phyloP scores from a whole-genome alignment of 2,329 filamentous ascomycete species.

The Cladosporium sp. region DNA sequence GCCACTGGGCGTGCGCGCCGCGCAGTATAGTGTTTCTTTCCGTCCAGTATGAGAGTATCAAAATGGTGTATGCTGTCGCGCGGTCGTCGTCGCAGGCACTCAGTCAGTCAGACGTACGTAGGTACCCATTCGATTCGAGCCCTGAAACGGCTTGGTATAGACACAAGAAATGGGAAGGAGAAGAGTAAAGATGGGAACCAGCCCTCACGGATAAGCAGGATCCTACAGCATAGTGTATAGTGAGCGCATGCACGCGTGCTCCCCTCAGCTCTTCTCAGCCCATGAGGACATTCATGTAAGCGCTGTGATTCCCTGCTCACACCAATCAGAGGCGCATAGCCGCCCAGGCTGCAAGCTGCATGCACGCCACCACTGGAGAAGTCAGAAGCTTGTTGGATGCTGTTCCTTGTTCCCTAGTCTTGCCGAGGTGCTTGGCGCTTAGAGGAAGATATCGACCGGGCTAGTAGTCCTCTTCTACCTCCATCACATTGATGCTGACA shows the following conservation, averaged over 20 bases:
- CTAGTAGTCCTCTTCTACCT: neutral
- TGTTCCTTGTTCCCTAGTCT: neutral
- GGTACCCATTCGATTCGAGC: neutral
- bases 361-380: neutral
- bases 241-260: neutral
- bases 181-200: neutral
- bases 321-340: neutral
- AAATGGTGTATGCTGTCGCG: neutral
- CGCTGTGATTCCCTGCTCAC: slow-evolving; percentile 4
- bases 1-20: neutral
- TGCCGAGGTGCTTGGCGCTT: neutral
- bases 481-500: neutral
- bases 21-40: neutral
- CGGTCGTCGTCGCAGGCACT: neutral
- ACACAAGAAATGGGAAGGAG: neutral
- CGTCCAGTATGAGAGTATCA: neutral
- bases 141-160: slow-evolving; percentile 10
- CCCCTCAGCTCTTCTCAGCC: slow-evolving; percentile 8
- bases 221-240: neutral
- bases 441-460: neutral
- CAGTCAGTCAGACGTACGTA: neutral
- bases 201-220: slow-evolving; percentile 7
- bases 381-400: neutral
- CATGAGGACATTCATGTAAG: neutral
- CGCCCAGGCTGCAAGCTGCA: neutral